Percentiles rank a stretch among this genome's conserved stretches.
phyloP scores from a whole-genome alignment of 306 rosid genomes.

The Cucurbita ficifolia region DNA sequence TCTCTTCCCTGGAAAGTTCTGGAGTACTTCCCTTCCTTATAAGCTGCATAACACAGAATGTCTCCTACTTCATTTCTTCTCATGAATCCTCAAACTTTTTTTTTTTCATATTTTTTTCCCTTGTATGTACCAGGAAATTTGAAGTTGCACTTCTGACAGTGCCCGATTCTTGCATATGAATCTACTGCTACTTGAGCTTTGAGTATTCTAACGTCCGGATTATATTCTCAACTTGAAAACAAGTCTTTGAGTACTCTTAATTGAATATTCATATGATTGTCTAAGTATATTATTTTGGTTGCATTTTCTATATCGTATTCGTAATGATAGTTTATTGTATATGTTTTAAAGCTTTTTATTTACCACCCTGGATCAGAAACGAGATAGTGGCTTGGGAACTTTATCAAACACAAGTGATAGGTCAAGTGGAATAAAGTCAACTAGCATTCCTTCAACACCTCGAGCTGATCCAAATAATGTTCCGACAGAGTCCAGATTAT shows the following conservation, averaged over 20 bases:
- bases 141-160: not conserved
- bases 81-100: not conserved
- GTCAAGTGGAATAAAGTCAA: slow-evolving; percentile 82
- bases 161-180: not conserved
- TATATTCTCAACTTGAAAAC: not conserved
- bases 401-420: slow-evolving; percentile 62
- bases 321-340: not conserved
- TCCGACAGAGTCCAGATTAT: slow-evolving; percentile 50
- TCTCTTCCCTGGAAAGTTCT: not conserved
- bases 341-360: slow-evolving; percentile 14
- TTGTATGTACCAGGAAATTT: not conserved
- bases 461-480: slow-evolving; percentile 56
- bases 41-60: not conserved
- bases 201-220: not conserved
- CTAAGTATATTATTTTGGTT: not conserved
- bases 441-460: slow-evolving; percentile 85
- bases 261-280: not conserved
- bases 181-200: not conserved
- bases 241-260: not conserved
- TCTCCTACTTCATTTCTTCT: not conserved
- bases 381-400: slow-evolving; percentile 49
- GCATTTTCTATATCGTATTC: not conserved
- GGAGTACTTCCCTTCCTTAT: not conserved
- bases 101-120: not conserved
- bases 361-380: slow-evolving; percentile 54